Evolutionary conservation across 129 eudicot genomes (phyloP).

Genomic region (Saussurea involucrata): DNA sequence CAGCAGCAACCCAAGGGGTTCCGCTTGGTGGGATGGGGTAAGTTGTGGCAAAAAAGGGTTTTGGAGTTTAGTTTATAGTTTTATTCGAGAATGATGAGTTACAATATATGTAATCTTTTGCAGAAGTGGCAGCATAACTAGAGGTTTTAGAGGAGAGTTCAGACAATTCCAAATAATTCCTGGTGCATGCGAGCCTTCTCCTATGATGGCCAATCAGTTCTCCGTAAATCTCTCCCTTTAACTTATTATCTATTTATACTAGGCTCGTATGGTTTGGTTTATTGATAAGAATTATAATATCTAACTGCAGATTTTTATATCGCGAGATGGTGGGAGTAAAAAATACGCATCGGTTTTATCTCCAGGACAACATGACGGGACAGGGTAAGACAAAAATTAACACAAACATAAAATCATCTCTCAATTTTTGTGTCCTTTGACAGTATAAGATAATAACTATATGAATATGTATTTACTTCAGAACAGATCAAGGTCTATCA

Average conservation of each 20-base stretch:
- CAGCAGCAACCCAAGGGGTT: slow-evolving; percentile 78
- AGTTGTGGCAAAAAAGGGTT: slow-evolving; percentile 15
- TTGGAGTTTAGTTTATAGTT: neutral
- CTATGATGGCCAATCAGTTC: slow-evolving; percentile 97
- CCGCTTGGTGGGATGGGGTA: slow-evolving; percentile 97
- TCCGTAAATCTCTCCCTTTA: slow-evolving; percentile 60
- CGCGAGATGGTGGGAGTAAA: slow-evolving; percentile 85
- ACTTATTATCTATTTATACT: neutral
- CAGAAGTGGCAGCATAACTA: slow-evolving; percentile 96
- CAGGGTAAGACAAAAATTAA: slow-evolving; percentile 66
- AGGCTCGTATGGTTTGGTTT: too few relatives aligned
- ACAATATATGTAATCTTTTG: slow-evolving; percentile 6
- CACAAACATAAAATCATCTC: neutral
- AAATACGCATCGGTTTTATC: slow-evolving; percentile 83
- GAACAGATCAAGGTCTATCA: slow-evolving; percentile 84
- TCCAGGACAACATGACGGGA: slow-evolving; percentile 77
- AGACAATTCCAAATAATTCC: slow-evolving; percentile 91
- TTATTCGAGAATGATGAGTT: slow-evolving; percentile 4
- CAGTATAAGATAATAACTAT: neutral
- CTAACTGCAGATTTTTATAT: slow-evolving; percentile 64
- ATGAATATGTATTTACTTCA: slow-evolving; percentile 17
- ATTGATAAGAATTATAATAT: neutral
- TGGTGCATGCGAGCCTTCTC: slow-evolving; percentile 87
- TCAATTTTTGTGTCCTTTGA: neutral
- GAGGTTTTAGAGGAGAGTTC: slow-evolving; percentile 99